Base-by-base conservation (phyloP, 1,284 basidiomycete species). In the Microbotryum saponariae region DNA sequence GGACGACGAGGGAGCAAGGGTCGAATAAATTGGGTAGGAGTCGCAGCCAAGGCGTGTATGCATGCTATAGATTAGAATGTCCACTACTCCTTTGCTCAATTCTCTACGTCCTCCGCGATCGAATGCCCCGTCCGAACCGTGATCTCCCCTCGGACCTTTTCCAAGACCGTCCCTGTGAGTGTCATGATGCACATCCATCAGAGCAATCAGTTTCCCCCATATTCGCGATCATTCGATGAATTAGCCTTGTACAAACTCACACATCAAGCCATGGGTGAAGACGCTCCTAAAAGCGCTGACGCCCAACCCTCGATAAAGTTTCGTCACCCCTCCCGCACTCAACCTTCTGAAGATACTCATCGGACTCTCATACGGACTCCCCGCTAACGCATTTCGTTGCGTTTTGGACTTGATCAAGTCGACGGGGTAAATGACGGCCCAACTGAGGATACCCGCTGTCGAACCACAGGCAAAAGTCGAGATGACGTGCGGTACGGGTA, bases 351-450 rank as follows among this genome's bases (percentile, higher is more conserved):
- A 80, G 7, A 91, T 91, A 75, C 87, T 85, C 73, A 78, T 80
- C 20, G 85, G 79, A 48, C 70, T 68, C 58, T 84, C 81, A 62
- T 84, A 82, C 51, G 79, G 80, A 66, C 86, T 82, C 51, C 87
- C 87, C 5, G 89, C 86, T 44, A 96, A 79, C 16, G 89, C 85
- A 58, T 91, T 85, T 72, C 92, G 87, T 74, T 96, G 91, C 44
- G 93, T 82, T 73, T 92, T 91, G 0, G 91, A 94, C 78, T 96
- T 96, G 60, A 94, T 88, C 57, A 91, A 88, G 70, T 70, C 74
- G 18, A 77, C 65, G 0, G 74, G 74, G 54, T 25, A 60, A n/a
- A 65, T 54, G 16, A 60, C 8, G 20, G 60, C 51, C 61, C 67
- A 71, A 20, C 86, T 89, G 58, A 85, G 83, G 66, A 91, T 88